Conservation (phyloP, 495 filamentous ascomycete species). For the Bathelium albidoporum region DNA sequence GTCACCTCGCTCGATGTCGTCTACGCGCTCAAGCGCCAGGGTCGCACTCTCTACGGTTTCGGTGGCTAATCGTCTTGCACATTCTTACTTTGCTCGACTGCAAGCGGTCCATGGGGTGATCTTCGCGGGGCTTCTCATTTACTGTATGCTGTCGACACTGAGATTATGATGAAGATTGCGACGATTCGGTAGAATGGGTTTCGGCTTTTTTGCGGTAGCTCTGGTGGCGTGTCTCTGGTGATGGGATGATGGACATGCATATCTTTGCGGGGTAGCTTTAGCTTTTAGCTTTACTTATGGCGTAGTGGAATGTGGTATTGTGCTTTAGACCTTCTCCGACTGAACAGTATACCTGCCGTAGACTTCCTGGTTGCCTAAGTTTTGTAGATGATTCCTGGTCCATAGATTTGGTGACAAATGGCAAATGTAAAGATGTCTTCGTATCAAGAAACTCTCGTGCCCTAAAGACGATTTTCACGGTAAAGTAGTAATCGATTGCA, state of each 20-base stretch:
- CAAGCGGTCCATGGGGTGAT: background rate
- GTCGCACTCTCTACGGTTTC: slow-evolving; percentile 34
- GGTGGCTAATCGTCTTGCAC: background rate
- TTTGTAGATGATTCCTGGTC: background rate
- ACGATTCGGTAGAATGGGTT: background rate
- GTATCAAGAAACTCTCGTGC: too few relatives aligned
- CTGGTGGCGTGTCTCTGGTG: background rate
- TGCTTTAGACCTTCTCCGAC: background rate
- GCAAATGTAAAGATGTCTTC: too few relatives aligned
- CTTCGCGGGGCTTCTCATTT: background rate
- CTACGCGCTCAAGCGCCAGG: slow-evolving; percentile 90
- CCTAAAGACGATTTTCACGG: too few relatives aligned
- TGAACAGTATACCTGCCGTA: background rate
- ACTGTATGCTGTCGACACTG: background rate
- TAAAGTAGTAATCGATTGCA: too few relatives aligned
- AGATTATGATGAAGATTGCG: background rate
- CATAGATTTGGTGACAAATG: too few relatives aligned
- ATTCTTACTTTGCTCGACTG: background rate
- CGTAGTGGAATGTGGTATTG: background rate
- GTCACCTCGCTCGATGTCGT: slow-evolving; percentile 93
- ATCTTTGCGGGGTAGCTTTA: background rate
- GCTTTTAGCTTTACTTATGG: background rate
- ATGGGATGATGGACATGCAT: background rate
- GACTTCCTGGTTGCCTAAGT: background rate
- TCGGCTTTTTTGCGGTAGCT: background rate